Conservation (phyloP, 1,139 yeast genomes). For the Taiozyma onychis region DNA sequence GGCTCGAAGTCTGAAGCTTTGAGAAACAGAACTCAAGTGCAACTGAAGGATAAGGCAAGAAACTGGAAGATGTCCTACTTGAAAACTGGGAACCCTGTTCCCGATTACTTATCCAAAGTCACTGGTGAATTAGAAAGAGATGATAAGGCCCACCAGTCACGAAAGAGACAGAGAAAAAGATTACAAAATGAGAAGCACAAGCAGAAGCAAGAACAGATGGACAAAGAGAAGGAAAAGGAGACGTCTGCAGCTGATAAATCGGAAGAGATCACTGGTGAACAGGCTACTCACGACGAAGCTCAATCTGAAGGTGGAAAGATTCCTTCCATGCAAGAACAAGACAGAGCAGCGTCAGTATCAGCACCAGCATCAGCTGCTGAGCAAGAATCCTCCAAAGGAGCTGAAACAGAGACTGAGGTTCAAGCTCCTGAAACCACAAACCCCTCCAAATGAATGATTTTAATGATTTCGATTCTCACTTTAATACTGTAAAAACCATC, state of each 20-base stretch:
- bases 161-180: slow-evolving; percentile 14
- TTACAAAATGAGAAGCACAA: slow-evolving; percentile 4
- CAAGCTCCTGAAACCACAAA: neutral
- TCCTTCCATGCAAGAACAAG: neutral
- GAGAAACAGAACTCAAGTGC: slow-evolving; percentile 84
- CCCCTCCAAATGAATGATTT: neutral
- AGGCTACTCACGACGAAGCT: neutral
- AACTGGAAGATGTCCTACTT: slow-evolving; percentile 87
- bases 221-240: neutral
- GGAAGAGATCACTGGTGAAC: neutral
- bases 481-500: too few species aligned
- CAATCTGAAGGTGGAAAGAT: neutral
- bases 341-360: too few species aligned
- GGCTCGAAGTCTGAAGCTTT: slow-evolving; percentile 80
- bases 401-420: neutral
- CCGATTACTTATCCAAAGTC: slow-evolving; percentile 71
- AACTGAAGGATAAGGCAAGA: slow-evolving; percentile 90
- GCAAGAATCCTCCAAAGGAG: neutral
- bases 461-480: too few species aligned
- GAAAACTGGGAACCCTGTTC: slow-evolving; percentile 66
- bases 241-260: neutral
- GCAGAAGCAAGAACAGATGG: neutral
- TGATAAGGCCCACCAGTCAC: slow-evolving; percentile 15
- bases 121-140: slow-evolving; percentile 70
- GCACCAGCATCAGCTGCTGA: neutral